These are phyloP conservation scores for Boletus subcaerulescens DNA, from an alignment of 768 basidiomycete species.

Conservation along the genomic window DNA sequence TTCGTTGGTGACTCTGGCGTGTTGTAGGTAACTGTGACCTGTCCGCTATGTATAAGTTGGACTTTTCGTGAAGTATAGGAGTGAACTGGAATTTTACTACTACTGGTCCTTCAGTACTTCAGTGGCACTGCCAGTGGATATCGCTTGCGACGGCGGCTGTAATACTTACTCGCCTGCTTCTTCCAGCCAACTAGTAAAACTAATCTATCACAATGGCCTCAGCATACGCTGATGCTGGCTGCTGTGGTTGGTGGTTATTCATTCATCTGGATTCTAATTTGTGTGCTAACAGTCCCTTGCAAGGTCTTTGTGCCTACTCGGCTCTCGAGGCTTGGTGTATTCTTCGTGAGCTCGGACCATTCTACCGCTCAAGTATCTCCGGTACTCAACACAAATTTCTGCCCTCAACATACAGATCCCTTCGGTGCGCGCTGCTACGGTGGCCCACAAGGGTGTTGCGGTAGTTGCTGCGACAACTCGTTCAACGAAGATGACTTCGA, in stretches of 20 bases:
- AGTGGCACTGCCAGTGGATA: no score
- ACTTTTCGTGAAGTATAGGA: no score
- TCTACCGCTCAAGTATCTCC: not conserved
- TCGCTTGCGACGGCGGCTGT: no score
- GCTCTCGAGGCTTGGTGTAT: slow-evolving; percentile 24
- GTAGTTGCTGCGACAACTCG: slow-evolving; percentile 25
- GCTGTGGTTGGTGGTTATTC: slow-evolving; percentile 22
- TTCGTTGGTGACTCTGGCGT: no score
- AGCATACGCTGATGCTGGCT: slow-evolving; percentile 5
- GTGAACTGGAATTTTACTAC: no score
- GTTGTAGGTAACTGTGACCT: no score
- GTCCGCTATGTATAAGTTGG: no score
- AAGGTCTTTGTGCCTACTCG: slow-evolving; percentile 15
- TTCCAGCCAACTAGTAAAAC: not conserved
- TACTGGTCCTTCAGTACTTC: no score
- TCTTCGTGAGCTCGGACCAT: slow-evolving; percentile 18
- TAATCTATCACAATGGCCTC: slow-evolving; percentile 17
- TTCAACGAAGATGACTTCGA: slow-evolving; percentile 31
- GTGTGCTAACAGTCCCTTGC: not conserved
- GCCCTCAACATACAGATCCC: slow-evolving; percentile 11
- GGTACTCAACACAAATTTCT: not conserved
- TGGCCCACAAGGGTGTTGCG: slow-evolving; percentile 27
- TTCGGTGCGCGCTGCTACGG: slow-evolving; percentile 27
- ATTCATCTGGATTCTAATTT: not conserved
- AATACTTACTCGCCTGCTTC: no score